Conservation (phyloP, 2,329 filamentous ascomycete genomes). For the Plectosphaerella cucumerina region DNA sequence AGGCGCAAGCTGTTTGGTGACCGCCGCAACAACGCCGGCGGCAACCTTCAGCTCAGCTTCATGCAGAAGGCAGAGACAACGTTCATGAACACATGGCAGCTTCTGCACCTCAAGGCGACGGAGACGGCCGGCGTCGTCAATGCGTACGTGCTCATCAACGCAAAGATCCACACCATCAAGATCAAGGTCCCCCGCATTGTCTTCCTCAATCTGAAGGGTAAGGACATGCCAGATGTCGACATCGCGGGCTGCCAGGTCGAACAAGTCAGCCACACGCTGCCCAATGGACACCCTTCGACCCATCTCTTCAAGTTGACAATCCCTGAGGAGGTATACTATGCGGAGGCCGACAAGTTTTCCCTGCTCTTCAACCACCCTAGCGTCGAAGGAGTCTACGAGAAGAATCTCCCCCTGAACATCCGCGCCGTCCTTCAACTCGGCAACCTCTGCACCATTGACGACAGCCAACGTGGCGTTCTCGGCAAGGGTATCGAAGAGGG, state of each 20-base stretch:
- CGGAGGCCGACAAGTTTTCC: constrained; percentile 77
- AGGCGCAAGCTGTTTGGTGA: constrained; percentile 93
- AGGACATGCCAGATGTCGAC: constrained; percentile 83
- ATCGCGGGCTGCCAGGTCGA: constrained; percentile 84
- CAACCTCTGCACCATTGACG: constrained; percentile 89
- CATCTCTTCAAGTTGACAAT: constrained; percentile 94
- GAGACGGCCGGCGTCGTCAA: constrained; percentile 81
- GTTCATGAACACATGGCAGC: constrained; percentile 92
- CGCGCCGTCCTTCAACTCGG: constrained; percentile 86
- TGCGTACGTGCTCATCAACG: constrained; percentile 89
- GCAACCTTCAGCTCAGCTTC: constrained; percentile 67
- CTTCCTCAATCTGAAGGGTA: constrained; percentile 86
- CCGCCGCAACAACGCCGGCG: constrained; percentile 62
- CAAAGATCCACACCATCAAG: constrained; percentile 83
- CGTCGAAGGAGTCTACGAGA: constrained; percentile 96
- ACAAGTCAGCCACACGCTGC: constrained; percentile 88
- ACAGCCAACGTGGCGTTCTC: constrained; percentile 82
- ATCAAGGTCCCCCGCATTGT: constrained; percentile 85
- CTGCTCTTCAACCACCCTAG: constrained; percentile 86
- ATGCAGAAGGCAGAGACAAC: constrained; percentile 87
- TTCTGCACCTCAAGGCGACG: constrained; percentile 80
- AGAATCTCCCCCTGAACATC: constrained; percentile 80
- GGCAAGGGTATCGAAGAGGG: constrained; percentile 91
- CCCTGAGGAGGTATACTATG: constrained; percentile 80
- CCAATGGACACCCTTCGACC: constrained; percentile 89